Evolutionary conservation across 768 basidiomycete species (phyloP), one percentile per base, ranked within the genome.

Genomic region (Tulasnella sp.): DNA sequence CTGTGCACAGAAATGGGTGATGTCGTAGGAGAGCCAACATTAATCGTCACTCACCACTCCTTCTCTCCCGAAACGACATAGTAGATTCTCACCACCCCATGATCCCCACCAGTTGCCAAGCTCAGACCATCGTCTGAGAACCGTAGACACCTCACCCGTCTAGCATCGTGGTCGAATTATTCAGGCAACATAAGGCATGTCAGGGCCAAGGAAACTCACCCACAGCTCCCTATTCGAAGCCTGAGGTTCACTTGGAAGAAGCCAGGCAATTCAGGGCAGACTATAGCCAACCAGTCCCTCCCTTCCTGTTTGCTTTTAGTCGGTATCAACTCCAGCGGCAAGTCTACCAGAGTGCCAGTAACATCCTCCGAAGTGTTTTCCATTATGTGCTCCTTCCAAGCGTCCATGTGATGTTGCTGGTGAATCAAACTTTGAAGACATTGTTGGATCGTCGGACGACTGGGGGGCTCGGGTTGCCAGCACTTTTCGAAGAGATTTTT

Each of bases 371-470:
- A 35, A 5, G 61, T 32, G 61, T 67, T 67, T 26, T 67, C 61
- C 29, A 67, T 26, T 29, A 67, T 67, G 11, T 67, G 61, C 29
- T 67, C 61, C 61, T 67, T 67, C 61, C 61, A 67, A 10, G 61
- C 23, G 29, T 67, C 61, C 61, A 67, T 67, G 26, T 67, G 61
- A 67, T 67, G 61, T 32, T 67, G 61, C 29, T 67, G 61, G 61
- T 67, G 61, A 5, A 67, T 67, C 26, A 67, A 35, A 20, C 61
- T 67, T 67, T 67, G 61, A 67, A 67, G 61, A 5, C 61, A 67
- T 32, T 67, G 61, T 16, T 67, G 61, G 32, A 67, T 35, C 11
- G 61, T 67, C 5, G 61, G 61, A 16, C 61, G 61, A 13, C 32
- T 29, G 11, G 32, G 29, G 7, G 61, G 61, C 29, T 67, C 61